These are phyloP conservation scores for Ascoidea tarda DNA, from an alignment of 805 yeast genomes.

Conservation along the genomic window DNA sequence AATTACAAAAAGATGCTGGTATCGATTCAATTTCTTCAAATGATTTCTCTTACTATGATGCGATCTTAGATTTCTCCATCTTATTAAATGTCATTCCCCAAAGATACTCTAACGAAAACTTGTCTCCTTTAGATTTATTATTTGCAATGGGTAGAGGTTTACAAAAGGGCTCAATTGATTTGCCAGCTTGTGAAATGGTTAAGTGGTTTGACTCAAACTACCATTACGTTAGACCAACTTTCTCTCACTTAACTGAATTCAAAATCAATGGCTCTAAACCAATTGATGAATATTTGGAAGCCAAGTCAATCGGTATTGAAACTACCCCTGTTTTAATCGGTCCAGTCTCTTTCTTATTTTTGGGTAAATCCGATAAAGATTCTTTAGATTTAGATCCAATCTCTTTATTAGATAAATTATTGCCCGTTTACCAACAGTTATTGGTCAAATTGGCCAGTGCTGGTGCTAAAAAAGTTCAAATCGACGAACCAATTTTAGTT, in stretches of 20 bases:
- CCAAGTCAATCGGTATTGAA: constrained; percentile 81
- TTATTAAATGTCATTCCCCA: constrained; percentile 94
- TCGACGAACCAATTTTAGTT: constrained; percentile 95
- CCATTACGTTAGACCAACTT: constrained; percentile 99
- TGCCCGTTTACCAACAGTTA: constrained; percentile 88
- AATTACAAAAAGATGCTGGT: constrained; percentile 93
- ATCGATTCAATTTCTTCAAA: constrained; percentile 95
- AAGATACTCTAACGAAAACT: constrained; percentile 85
- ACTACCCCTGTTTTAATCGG: constrained; percentile 97
- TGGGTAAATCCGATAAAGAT: constrained; percentile 98
- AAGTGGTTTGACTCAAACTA: constrained; percentile 99
- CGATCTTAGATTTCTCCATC: constrained; percentile 82
- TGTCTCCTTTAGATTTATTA: constrained; percentile 79
- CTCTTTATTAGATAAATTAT: constrained; percentile 70
- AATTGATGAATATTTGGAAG: constrained; percentile 94
- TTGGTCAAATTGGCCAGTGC: constrained; percentile 80
- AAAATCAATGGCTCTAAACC: constrained; percentile 95
- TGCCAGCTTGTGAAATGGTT: constrained; percentile 98
- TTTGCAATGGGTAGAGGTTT: constrained; percentile 99
- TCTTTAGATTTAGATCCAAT: constrained; percentile 91
- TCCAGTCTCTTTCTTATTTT: constrained; percentile 86
- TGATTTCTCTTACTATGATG: constrained; percentile 98
- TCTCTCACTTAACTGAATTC: constrained; percentile 89
- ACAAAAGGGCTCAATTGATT: constrained; percentile 96
- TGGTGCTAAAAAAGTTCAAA: constrained; percentile 91